A percentile compares a stretch with the other conserved stretches of the same genome.
These are phyloP conservation scores for Nephelium lappaceum DNA, from an alignment of 345 rosid species.

Conservation along the genomic window DNA sequence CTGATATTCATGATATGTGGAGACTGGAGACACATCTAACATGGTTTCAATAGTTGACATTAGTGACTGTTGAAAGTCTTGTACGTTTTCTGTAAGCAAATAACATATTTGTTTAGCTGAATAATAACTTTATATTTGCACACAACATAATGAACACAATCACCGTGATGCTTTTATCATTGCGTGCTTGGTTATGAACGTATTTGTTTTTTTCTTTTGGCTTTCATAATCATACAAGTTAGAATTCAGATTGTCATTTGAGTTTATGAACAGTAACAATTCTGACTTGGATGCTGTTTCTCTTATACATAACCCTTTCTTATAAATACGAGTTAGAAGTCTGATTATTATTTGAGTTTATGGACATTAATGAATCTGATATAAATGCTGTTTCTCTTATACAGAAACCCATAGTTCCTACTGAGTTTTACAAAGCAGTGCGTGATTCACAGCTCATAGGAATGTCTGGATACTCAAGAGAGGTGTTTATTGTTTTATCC, in stretches of 20 bases:
- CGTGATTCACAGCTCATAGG: conserved; percentile 94
- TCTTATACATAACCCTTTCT: conserved; percentile 60
- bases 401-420: conserved; percentile 89
- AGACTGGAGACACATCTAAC: neutral
- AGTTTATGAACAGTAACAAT: neutral
- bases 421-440: conserved; percentile 66
- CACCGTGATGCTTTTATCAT: neutral
- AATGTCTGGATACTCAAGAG: conserved; percentile 91
- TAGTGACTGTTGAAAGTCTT: neutral
- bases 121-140: neutral
- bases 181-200: neutral
- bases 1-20: conserved; percentile 3
- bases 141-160: neutral
- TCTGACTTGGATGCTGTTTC: conserved; percentile 20
- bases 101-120: neutral
- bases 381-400: conserved; percentile 15
- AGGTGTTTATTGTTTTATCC: conserved; percentile 51
- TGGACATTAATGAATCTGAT: conserved; percentile 16
- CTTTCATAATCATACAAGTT: neutral
- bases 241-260: neutral
- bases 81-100: neutral
- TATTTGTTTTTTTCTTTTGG: too few species aligned
- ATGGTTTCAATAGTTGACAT: neutral
- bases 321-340: neutral
- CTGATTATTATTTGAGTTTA: neutral